Evolutionary conservation across 768 basidiomycete species (phyloP).

Genomic region (Psilocybe tampanensis): DNA sequence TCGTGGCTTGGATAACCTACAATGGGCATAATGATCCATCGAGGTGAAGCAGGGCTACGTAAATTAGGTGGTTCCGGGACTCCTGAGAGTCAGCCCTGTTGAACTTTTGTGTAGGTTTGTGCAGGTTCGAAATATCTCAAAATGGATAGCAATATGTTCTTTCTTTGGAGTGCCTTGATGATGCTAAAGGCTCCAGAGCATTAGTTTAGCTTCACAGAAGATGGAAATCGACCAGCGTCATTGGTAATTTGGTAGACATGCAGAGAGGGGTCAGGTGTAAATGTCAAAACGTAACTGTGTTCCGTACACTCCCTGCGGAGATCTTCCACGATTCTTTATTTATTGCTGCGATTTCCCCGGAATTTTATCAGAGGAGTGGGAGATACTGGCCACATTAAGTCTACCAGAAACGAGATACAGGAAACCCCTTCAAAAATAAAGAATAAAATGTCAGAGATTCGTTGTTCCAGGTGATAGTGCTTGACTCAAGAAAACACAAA

Average conservation of each 20-base stretch:
- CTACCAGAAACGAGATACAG: neutral
- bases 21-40: slow-evolving; percentile 3
- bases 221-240: neutral
- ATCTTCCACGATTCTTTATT: neutral
- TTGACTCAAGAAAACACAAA: neutral
- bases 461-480: neutral
- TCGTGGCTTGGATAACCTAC: neutral
- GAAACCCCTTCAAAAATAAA: neutral
- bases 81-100: slow-evolving; percentile 3
- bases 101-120: neutral
- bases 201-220: neutral
- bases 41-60: slow-evolving; percentile 5
- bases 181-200: neutral
- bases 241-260: neutral
- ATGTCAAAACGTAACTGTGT: slow-evolving; percentile 1
- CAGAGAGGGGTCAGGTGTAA: neutral
- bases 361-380: neutral
- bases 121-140: slow-evolving; percentile 3
- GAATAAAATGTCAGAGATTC: neutral
- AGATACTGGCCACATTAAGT: neutral
- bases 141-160: neutral
- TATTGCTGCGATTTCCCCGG: neutral
- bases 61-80: slow-evolving; percentile 3
- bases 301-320: neutral
- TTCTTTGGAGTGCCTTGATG: neutral